Conservation (phyloP, 139 green algal genomes). For the Chlorella sp. region DNA sequence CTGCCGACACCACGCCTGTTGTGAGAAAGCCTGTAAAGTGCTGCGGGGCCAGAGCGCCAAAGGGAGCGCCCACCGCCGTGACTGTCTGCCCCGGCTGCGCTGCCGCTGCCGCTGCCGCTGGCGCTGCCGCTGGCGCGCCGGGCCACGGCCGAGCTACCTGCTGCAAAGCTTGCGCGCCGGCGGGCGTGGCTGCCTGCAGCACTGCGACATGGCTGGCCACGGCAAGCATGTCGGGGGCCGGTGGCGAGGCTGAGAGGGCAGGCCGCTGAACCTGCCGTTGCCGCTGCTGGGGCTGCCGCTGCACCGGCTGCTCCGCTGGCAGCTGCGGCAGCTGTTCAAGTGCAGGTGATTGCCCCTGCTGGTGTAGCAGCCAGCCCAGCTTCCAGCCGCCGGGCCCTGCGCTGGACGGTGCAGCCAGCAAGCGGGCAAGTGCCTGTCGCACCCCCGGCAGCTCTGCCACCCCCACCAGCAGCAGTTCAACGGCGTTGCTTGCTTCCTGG, state of each 20-base stretch:
- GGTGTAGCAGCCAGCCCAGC: constrained; percentile 14
- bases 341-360: background rate
- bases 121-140: no score
- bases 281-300: background rate
- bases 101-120: background rate
- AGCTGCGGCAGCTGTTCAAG: background rate
- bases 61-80: constrained; percentile 57
- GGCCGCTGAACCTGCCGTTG: background rate
- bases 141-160: background rate
- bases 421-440: background rate
- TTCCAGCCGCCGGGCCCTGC: constrained; percentile 11
- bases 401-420: constrained; percentile 19
- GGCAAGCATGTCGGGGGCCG: background rate
- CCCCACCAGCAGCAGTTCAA: background rate
- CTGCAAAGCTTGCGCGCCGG: background rate
- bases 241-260: no score
- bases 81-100: background rate
- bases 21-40: constrained; percentile 60
- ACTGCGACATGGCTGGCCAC: constrained; percentile 26
- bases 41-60: constrained; percentile 63
- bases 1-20: constrained; percentile 45
- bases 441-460: constrained; percentile 21
- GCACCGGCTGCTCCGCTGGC: background rate
- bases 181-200: background rate
- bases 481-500: no score